Percentiles rank a stretch among this genome's conserved stretches.
Evolutionary conservation across 1,284 basidiomycete genomes (phyloP).

Genomic region (Moesziomyces sp.): DNA sequence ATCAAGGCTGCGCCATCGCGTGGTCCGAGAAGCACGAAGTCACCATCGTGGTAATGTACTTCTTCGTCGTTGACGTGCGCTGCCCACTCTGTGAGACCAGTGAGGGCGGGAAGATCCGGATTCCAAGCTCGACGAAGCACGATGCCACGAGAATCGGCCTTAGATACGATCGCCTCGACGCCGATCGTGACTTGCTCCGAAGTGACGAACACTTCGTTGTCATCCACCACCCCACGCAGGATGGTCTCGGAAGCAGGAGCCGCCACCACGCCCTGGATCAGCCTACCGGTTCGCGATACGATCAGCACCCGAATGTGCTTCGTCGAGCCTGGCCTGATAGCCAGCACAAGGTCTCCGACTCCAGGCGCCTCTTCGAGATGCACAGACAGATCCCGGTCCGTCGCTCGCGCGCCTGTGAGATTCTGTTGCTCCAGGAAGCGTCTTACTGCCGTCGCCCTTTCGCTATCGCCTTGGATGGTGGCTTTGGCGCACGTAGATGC

Average conservation of each 20-base stretch:
- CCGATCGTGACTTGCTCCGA: neutral
- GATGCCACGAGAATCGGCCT: conserved; percentile 5
- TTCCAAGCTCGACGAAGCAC: conserved; percentile 15
- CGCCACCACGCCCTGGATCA: neutral
- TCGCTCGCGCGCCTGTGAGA: no score
- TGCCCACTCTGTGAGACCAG: conserved; percentile 13
- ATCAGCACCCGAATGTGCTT: neutral
- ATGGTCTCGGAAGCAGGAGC: neutral
- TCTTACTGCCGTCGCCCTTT: conserved; percentile 1
- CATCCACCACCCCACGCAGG: conserved; percentile 5
- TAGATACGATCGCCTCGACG: neutral
- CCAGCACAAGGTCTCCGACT: no score
- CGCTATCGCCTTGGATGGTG: neutral
- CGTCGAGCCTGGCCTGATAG: no score
- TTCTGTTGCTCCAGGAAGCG: conserved; percentile 5
- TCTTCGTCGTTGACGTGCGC: no score
- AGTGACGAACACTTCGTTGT: conserved; percentile 16
- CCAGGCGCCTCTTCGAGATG: no score
- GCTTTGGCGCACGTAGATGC: neutral
- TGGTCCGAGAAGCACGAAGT: conserved; percentile 20
- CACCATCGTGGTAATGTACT: conserved; percentile 35
- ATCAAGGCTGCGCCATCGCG: conserved; percentile 3
- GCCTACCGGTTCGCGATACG: neutral
- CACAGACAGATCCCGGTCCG: no score
- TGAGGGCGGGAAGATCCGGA: conserved; percentile 6